Base-by-base conservation (phyloP, 202 grass and related monocot genomes). In the Schoenoplectus tabernaemontani region DNA sequence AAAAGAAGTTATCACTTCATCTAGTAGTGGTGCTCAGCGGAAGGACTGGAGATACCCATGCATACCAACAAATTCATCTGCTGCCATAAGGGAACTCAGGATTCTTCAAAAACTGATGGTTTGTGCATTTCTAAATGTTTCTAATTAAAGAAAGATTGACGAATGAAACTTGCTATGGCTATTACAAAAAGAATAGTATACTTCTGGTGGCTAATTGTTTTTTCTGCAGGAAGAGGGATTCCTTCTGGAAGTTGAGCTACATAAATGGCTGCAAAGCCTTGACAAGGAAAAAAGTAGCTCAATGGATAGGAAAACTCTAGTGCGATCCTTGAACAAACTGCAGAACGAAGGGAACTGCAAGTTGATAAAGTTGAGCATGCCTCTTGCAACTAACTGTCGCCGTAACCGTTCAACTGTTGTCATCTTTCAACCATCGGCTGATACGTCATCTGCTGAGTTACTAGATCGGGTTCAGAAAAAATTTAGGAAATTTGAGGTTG, bases 101-200 rank as follows among this genome's bases (percentile, higher is more conserved):
- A 97, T 97, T 89, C 72, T 97, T 22, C 85, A 93, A 80, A 92
- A 85, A 82, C 81, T 97, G 65, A 84, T 85, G 94, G 94, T 97
- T 81, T 51, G 43, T 4, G 67, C 2, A 84, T 26, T 64, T 71
- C 4, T 23, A 63, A 66, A 64, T 70, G 60, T 30, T 70, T 58
- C 26, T 58, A 42, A 76, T 76, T 69, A 84, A 90, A 74, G 69
- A 72, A 72, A 74, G 2, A 74, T 53, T 74, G 46, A 51, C 34
- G 15, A 74, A 74, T 74, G 41, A 43, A 54, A 15, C 80, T 88
- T 58, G 50, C 41, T 28, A 79, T 12, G 30, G 41, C 53, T 71
- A 78, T 76, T 68, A 79, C 54, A 64, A 30, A 88, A 30, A 79
- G 64, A 13, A 66, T 73, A 20, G 34, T 34, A n/a, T 11, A 64